Evolutionary conservation across 148 eudicot genomes (phyloP), one percentile per base, ranked within the genome.

Genomic region (Amaranthus hypochondriacus): DNA sequence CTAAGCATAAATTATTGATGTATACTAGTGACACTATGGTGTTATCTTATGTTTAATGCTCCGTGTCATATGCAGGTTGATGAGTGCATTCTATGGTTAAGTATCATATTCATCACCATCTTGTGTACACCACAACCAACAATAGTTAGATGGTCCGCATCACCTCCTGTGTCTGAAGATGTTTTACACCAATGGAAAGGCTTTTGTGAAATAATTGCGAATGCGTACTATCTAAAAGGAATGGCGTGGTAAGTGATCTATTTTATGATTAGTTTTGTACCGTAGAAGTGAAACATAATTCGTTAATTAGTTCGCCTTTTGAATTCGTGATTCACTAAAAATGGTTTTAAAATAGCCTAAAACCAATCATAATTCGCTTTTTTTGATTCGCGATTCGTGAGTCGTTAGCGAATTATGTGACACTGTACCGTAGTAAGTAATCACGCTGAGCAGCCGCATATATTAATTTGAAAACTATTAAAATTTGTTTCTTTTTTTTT

Each of bases 71-170:
- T 83, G 82, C 88, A 93, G 98, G 90, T 89, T 69, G 89, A 89
- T 46, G 95, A 93, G 84, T 93, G 97, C 77, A 91, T 93, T 82
- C 81, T 93, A 59, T 93, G 98, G 97, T 73, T 94, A 81, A 94
- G 98, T 84, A 83, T 94, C 65, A 77, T 86, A 74, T 92, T 92
- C 73, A 92, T 90, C 61, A 92, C 97, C 57, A 94, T 94, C 82
- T 76, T 94, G 73, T 94, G 98, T 76, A 94, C 98, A 12, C 98
- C 97, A 51, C 97, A 92, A 76, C 97, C 98, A 74, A 94, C 98
- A 9, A 68, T 94, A 63, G 88, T 94, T 54, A 81, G 96, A 73
- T 94, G 98, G 98, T 94, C 98, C 5, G 79, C 93, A 18, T 82
- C 93, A 3, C 81, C 96, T 48, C 90, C 98, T 0, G 97, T 94